These are phyloP conservation scores for Barbarea vulgaris DNA, from an alignment of 345 rosid genomes.

Conservation along the genomic window DNA sequence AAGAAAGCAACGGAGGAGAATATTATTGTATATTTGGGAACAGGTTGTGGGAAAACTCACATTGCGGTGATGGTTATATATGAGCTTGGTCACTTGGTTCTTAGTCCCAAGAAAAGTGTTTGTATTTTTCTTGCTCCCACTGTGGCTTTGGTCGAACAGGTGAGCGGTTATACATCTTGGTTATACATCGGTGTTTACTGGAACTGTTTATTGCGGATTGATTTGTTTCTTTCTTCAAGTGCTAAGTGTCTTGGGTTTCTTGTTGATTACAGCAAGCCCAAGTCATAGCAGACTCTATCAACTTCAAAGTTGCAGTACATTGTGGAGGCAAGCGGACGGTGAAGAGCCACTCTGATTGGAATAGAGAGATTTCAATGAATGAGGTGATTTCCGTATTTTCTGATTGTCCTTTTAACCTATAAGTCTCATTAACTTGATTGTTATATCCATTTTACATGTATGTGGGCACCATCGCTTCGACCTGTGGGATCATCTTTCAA, in stretches of 20 bases:
- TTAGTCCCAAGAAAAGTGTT: constrained; percentile 61
- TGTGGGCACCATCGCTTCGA: background rate
- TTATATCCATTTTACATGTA: constrained; percentile 5
- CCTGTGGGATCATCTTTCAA: constrained; percentile 28
- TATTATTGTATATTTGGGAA: constrained; percentile 75
- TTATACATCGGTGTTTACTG: constrained; percentile 4
- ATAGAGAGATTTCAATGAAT: constrained; percentile 60
- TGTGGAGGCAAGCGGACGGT: constrained; percentile 61
- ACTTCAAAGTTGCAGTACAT: constrained; percentile 71
- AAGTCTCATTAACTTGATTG: constrained; percentile 4
- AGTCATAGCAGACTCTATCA: constrained; percentile 70
- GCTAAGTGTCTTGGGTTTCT: constrained; percentile 27
- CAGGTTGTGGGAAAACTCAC: constrained; percentile 97
- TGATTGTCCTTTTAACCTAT: background rate
- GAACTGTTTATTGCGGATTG: background rate
- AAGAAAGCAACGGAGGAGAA: constrained; percentile 73
- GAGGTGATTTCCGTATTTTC: constrained; percentile 56
- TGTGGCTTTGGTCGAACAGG: constrained; percentile 85
- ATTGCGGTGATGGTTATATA: constrained; percentile 86
- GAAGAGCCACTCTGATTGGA: constrained; percentile 68
- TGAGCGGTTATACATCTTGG: constrained; percentile 25
- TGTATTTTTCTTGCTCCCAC: constrained; percentile 96
- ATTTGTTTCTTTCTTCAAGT: constrained; percentile 4
- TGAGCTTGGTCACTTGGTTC: constrained; percentile 67
- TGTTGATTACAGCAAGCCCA: constrained; percentile 71